Conservation (phyloP, 1,139 yeast species). For the Dujonia santamariae region DNA sequence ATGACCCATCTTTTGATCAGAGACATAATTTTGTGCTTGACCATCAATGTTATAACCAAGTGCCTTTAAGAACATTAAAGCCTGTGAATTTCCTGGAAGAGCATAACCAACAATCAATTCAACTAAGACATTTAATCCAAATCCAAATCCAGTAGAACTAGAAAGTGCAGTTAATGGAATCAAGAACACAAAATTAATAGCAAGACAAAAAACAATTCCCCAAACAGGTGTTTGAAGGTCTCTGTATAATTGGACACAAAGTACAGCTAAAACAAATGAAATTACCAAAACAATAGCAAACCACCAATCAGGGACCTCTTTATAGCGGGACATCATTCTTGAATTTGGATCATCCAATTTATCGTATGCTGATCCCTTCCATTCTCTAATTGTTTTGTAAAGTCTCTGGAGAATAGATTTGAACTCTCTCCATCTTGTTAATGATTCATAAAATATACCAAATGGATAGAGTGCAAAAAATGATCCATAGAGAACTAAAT, state of each 20-base stretch:
- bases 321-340: conserved; percentile 45
- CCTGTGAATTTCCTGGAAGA: conserved; percentile 54
- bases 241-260: conserved; percentile 40
- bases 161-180: conserved; percentile 44
- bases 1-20: conserved; percentile 54
- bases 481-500: conserved; percentile 44
- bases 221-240: conserved; percentile 48
- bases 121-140: conserved; percentile 52
- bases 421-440: conserved; percentile 24
- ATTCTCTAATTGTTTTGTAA: conserved; percentile 24
- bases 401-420: conserved; percentile 21
- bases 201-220: conserved; percentile 50
- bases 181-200: conserved; percentile 46
- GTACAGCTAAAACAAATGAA: conserved; percentile 42
- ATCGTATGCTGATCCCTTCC: conserved; percentile 17
- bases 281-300: conserved; percentile 38
- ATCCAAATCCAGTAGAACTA: conserved; percentile 44
- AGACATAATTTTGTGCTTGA: conserved; percentile 50
- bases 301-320: conserved; percentile 61
- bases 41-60: conserved; percentile 53
- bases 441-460: conserved; percentile 37
- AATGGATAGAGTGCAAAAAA: conserved; percentile 52
- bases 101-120: conserved; percentile 58
- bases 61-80: conserved; percentile 54
- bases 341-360: conserved; percentile 46